Evolutionary conservation across 1,284 basidiomycete species (phyloP).

Genomic region (Meira nashicola): DNA sequence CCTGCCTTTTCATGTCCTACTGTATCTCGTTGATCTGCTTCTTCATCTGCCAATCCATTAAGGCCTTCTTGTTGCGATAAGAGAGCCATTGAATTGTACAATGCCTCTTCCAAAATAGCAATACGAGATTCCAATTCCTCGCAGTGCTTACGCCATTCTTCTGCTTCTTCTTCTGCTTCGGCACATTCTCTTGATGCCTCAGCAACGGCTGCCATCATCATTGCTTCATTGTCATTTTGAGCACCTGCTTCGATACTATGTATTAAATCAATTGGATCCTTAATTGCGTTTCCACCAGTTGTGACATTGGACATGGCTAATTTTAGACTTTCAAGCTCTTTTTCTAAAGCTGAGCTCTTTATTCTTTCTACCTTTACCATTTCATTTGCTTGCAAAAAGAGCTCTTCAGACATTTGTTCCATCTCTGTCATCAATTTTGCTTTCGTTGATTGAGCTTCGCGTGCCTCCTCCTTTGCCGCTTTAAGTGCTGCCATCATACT

Average conservation of each 20-base stretch:
- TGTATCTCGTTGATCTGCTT: too few species aligned
- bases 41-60: too few species aligned
- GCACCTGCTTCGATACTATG: not conserved
- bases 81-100: not conserved
- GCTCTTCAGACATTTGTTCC: not conserved
- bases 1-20: too few species aligned
- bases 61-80: not conserved
- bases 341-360: not conserved
- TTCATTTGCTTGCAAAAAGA: not conserved
- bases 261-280: not conserved
- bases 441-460: not conserved
- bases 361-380: not conserved
- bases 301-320: not conserved
- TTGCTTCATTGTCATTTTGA: not conserved
- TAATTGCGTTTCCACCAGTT: not conserved
- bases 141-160: not conserved
- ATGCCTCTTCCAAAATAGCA: not conserved
- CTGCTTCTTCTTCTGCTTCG: not conserved
- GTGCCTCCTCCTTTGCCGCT: too few species aligned
- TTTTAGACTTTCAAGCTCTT: not conserved
- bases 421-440: not conserved
- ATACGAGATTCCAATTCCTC: not conserved
- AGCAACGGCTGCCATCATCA: slow-evolving; percentile 3
- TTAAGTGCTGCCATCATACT: too few species aligned
- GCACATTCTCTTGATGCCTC: not conserved